A percentile compares a stretch with the other conserved stretches of the same genome.
Conservation (phyloP, 2,329 filamentous ascomycete genomes). For the Mariannaea elegans region DNA sequence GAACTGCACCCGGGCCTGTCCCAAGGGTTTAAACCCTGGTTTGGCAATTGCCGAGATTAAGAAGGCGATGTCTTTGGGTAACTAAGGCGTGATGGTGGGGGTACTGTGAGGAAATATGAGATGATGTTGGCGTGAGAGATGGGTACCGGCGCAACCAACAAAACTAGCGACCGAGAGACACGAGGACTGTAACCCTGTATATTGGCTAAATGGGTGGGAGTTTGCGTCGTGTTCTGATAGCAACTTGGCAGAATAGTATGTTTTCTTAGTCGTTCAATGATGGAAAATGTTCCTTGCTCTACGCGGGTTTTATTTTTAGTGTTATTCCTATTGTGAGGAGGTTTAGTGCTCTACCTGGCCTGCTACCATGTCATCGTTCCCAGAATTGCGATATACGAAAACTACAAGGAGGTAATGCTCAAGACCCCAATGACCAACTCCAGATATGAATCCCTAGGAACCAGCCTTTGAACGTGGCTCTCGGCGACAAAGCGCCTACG, state of each 20-base stretch:
- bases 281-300: not conserved
- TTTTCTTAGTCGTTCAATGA: slow-evolving; percentile 36
- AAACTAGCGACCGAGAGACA: slow-evolving; percentile 33
- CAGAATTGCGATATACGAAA: no score
- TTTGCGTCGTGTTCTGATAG: slow-evolving; percentile 41
- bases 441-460: not conserved
- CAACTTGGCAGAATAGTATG: slow-evolving; percentile 36
- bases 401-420: not conserved
- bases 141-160: slow-evolving; percentile 27
- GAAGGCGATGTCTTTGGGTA: slow-evolving; percentile 83
- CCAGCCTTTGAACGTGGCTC: not conserved
- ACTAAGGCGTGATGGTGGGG: slow-evolving; percentile 29
- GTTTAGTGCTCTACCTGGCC: no score
- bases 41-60: slow-evolving; percentile 97
- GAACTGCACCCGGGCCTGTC: slow-evolving; percentile 97
- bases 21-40: slow-evolving; percentile 97
- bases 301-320: not conserved
- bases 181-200: slow-evolving; percentile 41
- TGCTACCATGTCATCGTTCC: no score
- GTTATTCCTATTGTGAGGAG: not conserved
- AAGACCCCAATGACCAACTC: not conserved
- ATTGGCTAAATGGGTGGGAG: slow-evolving; percentile 41
- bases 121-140: slow-evolving; percentile 24
- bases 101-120: slow-evolving; percentile 22
- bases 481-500: not conserved